Evolutionary conservation across 2,329 filamentous ascomycete species (phyloP).

Genomic region (Colletotrichum trifolii): DNA sequence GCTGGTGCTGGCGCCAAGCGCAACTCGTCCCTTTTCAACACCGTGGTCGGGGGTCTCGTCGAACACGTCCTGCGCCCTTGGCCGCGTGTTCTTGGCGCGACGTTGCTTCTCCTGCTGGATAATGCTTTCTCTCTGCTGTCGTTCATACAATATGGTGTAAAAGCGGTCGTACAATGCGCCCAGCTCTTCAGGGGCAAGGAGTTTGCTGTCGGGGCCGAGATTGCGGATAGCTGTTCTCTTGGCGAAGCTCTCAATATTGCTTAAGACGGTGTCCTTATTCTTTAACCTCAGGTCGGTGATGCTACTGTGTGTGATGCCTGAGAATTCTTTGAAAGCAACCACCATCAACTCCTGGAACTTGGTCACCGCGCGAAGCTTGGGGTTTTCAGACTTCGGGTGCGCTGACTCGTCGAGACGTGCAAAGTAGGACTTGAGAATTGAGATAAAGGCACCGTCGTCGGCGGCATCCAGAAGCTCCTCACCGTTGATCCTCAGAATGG

Average conservation of each 20-base stretch:
- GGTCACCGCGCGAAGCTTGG: constrained; percentile 92
- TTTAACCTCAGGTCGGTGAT: constrained; percentile 90
- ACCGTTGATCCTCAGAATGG: constrained; percentile 96
- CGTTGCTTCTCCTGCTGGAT: constrained; percentile 80
- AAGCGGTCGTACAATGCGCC: constrained; percentile 94
- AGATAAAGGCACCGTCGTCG: constrained; percentile 97
- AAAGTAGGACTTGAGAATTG: constrained; percentile 94
- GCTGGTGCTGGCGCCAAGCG: constrained; percentile 87
- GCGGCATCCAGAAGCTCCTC: constrained; percentile 93
- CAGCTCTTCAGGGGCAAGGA: constrained; percentile 85
- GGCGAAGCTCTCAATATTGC: constrained; percentile 96
- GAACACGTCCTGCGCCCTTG: constrained; percentile 54
- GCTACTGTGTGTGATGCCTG: constrained; percentile 91
- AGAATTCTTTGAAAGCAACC: constrained; percentile 98
- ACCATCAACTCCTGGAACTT: constrained; percentile 99
- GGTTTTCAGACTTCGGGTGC: constrained; percentile 94
- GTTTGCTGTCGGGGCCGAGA: constrained; percentile 94
- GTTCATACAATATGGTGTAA: constrained; percentile 90
- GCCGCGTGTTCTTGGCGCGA: constrained; percentile 70
- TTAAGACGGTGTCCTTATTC: constrained; percentile 93
- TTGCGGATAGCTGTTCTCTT: constrained; percentile 97
- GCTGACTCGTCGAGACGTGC: constrained; percentile 93
- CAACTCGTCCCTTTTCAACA: constrained; percentile 86
- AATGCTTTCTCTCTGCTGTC: constrained; percentile 83
- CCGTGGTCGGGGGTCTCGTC: constrained; percentile 58